These are phyloP conservation scores for Hyaloscypha variabilis DNA, from an alignment of 495 filamentous ascomycete genomes.

Conservation along the genomic window DNA sequence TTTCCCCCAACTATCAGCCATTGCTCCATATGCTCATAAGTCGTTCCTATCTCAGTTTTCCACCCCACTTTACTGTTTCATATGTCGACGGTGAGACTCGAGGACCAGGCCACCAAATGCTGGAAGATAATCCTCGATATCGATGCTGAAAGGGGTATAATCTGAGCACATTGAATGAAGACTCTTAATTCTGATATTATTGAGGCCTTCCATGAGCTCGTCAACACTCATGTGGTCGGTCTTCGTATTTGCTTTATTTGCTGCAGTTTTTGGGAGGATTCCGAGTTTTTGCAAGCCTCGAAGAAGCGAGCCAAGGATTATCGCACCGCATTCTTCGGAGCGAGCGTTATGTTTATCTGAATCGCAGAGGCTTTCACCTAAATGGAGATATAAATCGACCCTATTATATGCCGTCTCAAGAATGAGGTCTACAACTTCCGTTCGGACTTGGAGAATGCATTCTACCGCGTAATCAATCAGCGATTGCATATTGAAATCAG, in stretches of 20 bases:
- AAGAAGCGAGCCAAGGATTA: background rate
- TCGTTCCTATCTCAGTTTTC: background rate
- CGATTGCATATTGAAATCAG: no score
- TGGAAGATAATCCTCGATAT: background rate
- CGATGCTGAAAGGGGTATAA: background rate
- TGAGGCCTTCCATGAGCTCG: background rate
- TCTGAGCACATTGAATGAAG: background rate
- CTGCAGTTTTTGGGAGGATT: background rate
- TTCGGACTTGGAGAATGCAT: background rate
- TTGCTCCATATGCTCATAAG: no score
- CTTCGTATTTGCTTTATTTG: no score
- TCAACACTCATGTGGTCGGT: background rate
- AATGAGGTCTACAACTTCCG: background rate
- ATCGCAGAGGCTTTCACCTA: background rate
- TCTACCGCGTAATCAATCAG: background rate
- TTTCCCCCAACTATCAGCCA: no score
- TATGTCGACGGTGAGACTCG: conserved; percentile 1
- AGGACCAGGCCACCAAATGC: background rate
- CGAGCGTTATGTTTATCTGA: background rate
- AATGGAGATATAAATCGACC: background rate
- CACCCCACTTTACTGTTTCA: background rate
- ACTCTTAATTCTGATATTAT: background rate
- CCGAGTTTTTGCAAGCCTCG: background rate
- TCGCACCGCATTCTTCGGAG: background rate
- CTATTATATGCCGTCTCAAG: background rate